Evolutionary conservation across 495 filamentous ascomycete genomes (phyloP).

Genomic region (Lophium mytilinum): DNA sequence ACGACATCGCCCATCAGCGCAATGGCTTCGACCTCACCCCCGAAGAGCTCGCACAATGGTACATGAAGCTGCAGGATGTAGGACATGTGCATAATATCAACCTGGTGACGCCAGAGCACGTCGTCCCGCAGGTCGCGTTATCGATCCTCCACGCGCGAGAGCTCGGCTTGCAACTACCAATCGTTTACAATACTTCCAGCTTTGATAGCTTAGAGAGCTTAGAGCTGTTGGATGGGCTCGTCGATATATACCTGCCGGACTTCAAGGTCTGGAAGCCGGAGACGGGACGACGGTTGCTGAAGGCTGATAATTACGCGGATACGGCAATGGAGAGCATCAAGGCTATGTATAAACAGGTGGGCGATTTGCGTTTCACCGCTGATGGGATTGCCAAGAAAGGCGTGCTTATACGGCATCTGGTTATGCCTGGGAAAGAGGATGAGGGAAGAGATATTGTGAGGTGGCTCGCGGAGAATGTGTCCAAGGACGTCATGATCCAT

Average conservation of each 20-base stretch:
- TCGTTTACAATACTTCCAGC: constrained; percentile 71
- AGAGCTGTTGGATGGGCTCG: constrained; percentile 59
- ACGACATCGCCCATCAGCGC: constrained; percentile 66
- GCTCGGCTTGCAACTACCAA: constrained; percentile 56
- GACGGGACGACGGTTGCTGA: constrained; percentile 60
- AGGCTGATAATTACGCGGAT: constrained; percentile 60
- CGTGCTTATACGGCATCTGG: constrained; percentile 62
- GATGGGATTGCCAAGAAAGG: constrained; percentile 71
- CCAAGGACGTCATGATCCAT: constrained; percentile 52
- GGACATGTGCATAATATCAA: constrained; percentile 75
- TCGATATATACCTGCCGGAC: constrained; percentile 72
- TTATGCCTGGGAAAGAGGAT: constrained; percentile 66
- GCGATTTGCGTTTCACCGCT: constrained; percentile 64
- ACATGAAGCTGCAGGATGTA: constrained; percentile 63
- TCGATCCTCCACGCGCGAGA: constrained; percentile 60
- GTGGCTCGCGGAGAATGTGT: constrained; percentile 60
- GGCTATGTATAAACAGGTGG: constrained; percentile 68
- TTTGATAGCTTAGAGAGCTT: constrained; percentile 64
- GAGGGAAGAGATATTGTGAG: constrained; percentile 61
- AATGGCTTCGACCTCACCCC: constrained; percentile 70
- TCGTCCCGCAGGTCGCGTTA: constrained; percentile 68
- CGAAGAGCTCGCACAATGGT: constrained; percentile 68
- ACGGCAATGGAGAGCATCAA: constrained; percentile 63
- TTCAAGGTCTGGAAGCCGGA: constrained; percentile 64
- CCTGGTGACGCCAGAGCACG: constrained; percentile 66